These are phyloP conservation scores for Russula abietina DNA, from an alignment of 768 basidiomycete genomes.

Conservation along the genomic window DNA sequence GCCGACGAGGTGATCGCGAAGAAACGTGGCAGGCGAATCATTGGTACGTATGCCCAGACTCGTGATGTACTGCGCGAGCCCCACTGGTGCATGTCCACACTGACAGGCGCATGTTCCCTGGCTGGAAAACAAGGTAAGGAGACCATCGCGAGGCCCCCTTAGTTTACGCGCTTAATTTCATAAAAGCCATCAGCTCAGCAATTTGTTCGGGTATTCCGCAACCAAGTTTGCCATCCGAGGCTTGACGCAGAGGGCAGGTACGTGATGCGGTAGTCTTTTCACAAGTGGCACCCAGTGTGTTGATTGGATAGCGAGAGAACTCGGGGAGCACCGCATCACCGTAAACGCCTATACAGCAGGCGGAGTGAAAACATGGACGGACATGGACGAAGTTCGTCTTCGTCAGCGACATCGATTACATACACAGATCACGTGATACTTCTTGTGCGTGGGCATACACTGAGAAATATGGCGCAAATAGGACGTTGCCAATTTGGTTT, in stretches of 20 bases:
- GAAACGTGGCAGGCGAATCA: conserved; percentile 20
- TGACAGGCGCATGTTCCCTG: conserved; percentile 17
- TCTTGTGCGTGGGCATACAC: no score
- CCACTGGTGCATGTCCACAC: no score
- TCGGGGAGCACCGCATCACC: conserved; percentile 24
- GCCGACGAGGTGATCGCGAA: conserved; percentile 26
- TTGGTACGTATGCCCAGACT: conserved; percentile 12
- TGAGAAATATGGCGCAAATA: no score
- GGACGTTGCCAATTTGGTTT: conserved; percentile 25
- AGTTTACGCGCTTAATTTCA: not conserved
- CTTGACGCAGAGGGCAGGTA: conserved; percentile 25
- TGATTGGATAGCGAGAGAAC: conserved; percentile 15
- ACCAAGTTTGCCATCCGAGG: conserved; percentile 27
- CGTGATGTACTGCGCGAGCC: not conserved
- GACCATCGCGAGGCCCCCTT: not conserved
- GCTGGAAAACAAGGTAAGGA: conserved; percentile 16
- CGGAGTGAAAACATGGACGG: conserved; percentile 1
- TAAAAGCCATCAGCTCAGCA: not conserved
- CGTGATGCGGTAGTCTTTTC: not conserved
- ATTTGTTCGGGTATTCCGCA: conserved; percentile 17
- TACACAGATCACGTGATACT: not conserved
- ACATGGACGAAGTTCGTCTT: conserved; percentile 19
- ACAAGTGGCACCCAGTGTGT: not conserved
- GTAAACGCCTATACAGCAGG: conserved; percentile 28
- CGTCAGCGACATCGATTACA: not conserved